Percentiles rank a stretch among this genome's conserved stretches.
Evolutionary conservation across 495 filamentous ascomycete species (phyloP).

Genomic region (Aspergillus haitiensis): DNA sequence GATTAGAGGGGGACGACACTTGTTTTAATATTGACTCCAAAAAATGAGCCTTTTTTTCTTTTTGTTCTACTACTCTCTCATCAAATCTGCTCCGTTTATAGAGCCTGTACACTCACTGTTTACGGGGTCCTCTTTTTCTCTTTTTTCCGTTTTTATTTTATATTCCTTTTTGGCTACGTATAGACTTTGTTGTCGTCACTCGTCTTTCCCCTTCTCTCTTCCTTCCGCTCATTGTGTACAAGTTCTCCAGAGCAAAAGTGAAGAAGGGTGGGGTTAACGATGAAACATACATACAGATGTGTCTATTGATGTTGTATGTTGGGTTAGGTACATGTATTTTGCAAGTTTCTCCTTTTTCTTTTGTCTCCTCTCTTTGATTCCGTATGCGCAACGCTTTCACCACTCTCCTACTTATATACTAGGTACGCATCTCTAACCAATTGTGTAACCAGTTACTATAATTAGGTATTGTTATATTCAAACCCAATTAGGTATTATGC

Average conservation of each 20-base stretch:
- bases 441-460: background rate
- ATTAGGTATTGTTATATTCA: too few relatives aligned
- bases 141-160: too few relatives aligned
- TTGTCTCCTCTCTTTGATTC: slow-evolving; percentile 5
- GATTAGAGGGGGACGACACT: slow-evolving; percentile 43
- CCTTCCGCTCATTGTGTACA: too few relatives aligned
- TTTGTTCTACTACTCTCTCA: slow-evolving; percentile 30
- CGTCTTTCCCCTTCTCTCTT: slow-evolving; percentile 12
- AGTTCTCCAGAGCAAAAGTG: too few relatives aligned
- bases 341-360: slow-evolving; percentile 15
- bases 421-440: background rate
- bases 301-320: slow-evolving; percentile 13
- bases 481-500: too few relatives aligned
- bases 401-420: background rate
- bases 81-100: slow-evolving; percentile 26
- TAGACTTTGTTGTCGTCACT: slow-evolving; percentile 22
- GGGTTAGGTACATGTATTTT: slow-evolving; percentile 19
- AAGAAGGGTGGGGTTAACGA: too few relatives aligned
- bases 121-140: slow-evolving; percentile 26
- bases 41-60: slow-evolving; percentile 40
- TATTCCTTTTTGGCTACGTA: slow-evolving; percentile 20
- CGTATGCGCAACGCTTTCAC: background rate
- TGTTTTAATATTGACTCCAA: slow-evolving; percentile 51
- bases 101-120: slow-evolving; percentile 25
- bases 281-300: slow-evolving; percentile 15